Evolutionary conservation across 2,329 filamentous ascomycete species (phyloP).

Genomic region (Ophiocordyceps sinensis): DNA sequence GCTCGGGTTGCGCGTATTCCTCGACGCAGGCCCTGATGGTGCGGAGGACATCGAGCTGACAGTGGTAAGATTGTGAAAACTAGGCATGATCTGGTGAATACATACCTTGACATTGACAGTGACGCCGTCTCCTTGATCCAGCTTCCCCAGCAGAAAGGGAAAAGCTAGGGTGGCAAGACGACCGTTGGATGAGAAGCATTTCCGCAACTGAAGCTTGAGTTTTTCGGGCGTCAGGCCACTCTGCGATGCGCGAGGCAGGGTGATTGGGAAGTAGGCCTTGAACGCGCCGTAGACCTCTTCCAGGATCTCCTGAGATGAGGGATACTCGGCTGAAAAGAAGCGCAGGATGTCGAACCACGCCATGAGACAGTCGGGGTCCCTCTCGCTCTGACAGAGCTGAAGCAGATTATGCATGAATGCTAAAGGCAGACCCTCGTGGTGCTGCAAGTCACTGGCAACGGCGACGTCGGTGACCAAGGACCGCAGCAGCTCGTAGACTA

Average conservation of each 20-base stretch:
- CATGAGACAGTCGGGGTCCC: slow-evolving; percentile 42
- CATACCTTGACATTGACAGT: slow-evolving; percentile 42
- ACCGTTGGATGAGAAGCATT: slow-evolving; percentile 38
- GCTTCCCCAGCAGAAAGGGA: slow-evolving; percentile 39
- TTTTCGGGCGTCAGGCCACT: slow-evolving; percentile 41
- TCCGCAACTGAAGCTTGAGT: slow-evolving; percentile 36
- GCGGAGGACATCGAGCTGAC: slow-evolving; percentile 37
- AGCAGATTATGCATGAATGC: slow-evolving; percentile 35
- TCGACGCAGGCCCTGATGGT: slow-evolving; percentile 40
- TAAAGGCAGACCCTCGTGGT: slow-evolving; percentile 24
- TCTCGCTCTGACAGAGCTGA: slow-evolving; percentile 36
- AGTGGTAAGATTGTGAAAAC: slow-evolving; percentile 4
- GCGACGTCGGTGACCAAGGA: slow-evolving; percentile 27
- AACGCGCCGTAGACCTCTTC: slow-evolving; percentile 39
- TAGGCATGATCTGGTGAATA: not conserved
- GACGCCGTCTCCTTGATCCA: slow-evolving; percentile 44
- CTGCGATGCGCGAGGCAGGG: slow-evolving; percentile 33
- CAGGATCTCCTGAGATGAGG: slow-evolving; percentile 28
- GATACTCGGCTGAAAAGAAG: slow-evolving; percentile 29
- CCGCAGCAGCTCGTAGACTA: slow-evolving; percentile 34
- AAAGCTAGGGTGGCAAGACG: slow-evolving; percentile 30
- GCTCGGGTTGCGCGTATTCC: slow-evolving; percentile 29
- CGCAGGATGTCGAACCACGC: slow-evolving; percentile 39
- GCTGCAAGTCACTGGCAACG: slow-evolving; percentile 28
- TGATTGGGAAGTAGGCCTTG: slow-evolving; percentile 48